phyloP scores from a whole-genome alignment of 1,284 basidiomycete species.

The Leccinum glutinopallens region DNA sequence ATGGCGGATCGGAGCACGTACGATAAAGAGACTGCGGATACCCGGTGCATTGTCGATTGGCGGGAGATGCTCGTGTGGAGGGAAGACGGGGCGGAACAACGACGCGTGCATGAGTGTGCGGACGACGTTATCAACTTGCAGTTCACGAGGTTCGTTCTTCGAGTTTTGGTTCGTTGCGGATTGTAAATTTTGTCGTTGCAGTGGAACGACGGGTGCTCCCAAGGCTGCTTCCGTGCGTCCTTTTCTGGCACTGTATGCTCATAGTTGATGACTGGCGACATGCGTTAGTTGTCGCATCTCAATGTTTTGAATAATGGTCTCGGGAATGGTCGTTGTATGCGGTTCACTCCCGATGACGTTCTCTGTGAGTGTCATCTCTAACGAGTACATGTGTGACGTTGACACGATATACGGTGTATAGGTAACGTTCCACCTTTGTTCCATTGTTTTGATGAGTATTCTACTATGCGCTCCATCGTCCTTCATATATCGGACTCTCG shows the following conservation, averaged over 20 bases:
- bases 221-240: conserved; percentile 76
- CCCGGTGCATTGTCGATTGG: conserved; percentile 64
- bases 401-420: conserved; percentile 29
- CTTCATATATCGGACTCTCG: conserved; percentile 13
- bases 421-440: conserved; percentile 82
- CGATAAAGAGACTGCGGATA: conserved; percentile 43
- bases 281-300: conserved; percentile 64
- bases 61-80: conserved; percentile 66
- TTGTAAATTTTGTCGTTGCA: conserved; percentile 33
- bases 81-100: conserved; percentile 39
- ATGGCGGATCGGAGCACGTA: conserved; percentile 42
- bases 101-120: conserved; percentile 37
- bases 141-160: conserved; percentile 67
- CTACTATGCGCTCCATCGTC: neutral
- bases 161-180: neutral
- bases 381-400: neutral
- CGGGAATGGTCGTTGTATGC: conserved; percentile 72
- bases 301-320: conserved; percentile 81
- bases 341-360: conserved; percentile 61
- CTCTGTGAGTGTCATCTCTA: conserved; percentile 53
- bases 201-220: conserved; percentile 78
- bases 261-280: neutral
- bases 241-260: neutral
- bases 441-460: conserved; percentile 84
- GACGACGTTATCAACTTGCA: conserved; percentile 79